Conservation (phyloP, 805 yeast species). For the Teunomyces atbi region DNA sequence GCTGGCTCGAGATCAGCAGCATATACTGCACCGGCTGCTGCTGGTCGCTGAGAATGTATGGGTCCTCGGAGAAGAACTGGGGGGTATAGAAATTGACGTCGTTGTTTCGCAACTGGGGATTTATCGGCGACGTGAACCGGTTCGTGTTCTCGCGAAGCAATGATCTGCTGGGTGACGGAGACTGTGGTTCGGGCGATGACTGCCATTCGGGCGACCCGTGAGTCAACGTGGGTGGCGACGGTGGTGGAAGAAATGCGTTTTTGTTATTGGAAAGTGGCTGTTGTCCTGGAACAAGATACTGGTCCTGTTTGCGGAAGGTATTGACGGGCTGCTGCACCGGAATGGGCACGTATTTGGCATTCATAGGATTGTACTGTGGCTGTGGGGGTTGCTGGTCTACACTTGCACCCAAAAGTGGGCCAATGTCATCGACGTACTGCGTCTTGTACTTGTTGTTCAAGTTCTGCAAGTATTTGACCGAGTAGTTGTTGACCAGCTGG, state of each 20-base stretch:
- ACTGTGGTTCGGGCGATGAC: constrained; percentile 37
- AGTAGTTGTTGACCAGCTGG: constrained; percentile 26
- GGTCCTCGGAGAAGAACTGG: constrained; percentile 38
- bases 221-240: constrained; percentile 31
- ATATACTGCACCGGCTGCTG: constrained; percentile 4
- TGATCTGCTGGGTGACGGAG: constrained; percentile 27
- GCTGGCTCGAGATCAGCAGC: constrained; percentile 7
- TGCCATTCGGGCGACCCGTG: constrained; percentile 38
- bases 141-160: not conserved
- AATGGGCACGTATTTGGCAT: constrained; percentile 36
- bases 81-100: constrained; percentile 34
- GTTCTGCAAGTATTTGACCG: constrained; percentile 44
- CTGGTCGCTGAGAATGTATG: not conserved
- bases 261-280: constrained; percentile 12
- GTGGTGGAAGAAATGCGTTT: constrained; percentile 37
- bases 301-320: constrained; percentile 9
- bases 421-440: constrained; percentile 37
- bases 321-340: constrained; percentile 38
- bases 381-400: not conserved
- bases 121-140: constrained; percentile 24
- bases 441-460: constrained; percentile 13
- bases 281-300: not conserved
- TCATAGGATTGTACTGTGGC: constrained; percentile 5
- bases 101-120: constrained; percentile 17
- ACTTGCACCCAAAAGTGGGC: constrained; percentile 21